Evolutionary conservation across 768 basidiomycete genomes (phyloP).

Genomic region (Kondoa malvinella): DNA sequence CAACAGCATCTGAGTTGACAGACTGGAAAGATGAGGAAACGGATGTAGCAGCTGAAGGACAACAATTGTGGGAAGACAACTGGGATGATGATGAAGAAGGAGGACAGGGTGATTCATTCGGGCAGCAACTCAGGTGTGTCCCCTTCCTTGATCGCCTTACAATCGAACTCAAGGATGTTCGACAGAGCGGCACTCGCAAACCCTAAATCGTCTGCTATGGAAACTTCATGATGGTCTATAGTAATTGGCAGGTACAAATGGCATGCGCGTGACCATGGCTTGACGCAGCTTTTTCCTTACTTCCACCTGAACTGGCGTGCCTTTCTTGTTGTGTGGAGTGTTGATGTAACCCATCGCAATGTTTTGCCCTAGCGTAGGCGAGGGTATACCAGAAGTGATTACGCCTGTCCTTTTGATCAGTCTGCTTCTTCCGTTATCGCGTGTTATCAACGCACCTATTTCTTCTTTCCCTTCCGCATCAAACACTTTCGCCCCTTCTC

Average conservation of each 20-base stretch:
- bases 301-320: conserved; percentile 65
- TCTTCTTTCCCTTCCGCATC: background rate
- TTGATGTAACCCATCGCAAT: conserved; percentile 89
- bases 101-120: conserved; percentile 95
- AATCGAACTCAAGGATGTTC: background rate
- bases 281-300: conserved; percentile 63
- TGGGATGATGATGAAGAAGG: conserved; percentile 99
- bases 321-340: conserved; percentile 74
- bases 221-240: conserved; percentile 29
- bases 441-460: background rate
- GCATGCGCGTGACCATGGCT: conserved; percentile 63
- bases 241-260: conserved; percentile 69
- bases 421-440: conserved; percentile 17
- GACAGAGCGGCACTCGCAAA: conserved; percentile 2
- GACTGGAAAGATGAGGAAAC: conserved; percentile 17
- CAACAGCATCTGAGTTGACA: background rate
- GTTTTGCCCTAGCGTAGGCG: conserved; percentile 71
- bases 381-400: conserved; percentile 90
- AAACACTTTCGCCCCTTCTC: conserved; percentile 44
- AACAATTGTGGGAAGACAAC: conserved; percentile 94
- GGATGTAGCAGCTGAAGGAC: conserved; percentile 40
- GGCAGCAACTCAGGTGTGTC: conserved; percentile 75
- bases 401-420: conserved; percentile 36
- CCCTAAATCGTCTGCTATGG: background rate
- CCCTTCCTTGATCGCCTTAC: background rate